Evolutionary conservation across 2,329 filamentous ascomycete genomes (phyloP), one percentile per base, ranked within the genome.

Genomic region (Ophiostoma perfectum): DNA sequence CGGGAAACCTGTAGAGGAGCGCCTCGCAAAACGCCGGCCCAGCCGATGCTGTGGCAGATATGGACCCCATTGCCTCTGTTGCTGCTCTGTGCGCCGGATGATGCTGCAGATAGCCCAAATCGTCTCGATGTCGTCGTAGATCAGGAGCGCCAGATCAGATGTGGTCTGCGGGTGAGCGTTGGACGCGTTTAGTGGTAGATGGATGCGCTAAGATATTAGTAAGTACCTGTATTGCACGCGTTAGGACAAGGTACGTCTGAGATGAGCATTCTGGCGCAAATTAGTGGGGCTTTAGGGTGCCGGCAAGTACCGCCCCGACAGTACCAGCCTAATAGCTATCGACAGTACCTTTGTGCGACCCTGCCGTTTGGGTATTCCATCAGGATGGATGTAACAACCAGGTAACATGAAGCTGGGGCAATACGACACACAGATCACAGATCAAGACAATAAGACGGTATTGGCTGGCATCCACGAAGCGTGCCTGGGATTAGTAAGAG

Each of bases 1-100:
- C 86, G 7, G 86, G 86, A 70, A 85, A 88, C 18, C 73, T 77
- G 63, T 82, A 75, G 42, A 79, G 74, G 6, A 88, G 74, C 9
- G 45, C 39, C 8, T 44, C 52, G 18, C 27, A 8, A 4, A 58
- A n/a, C 18, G 60, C n/a, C 60, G 6, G 60, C 2, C 16, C 60
- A n/a, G 60, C 2, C 16, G n/a, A 39, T 4, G 38, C 38, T 38
- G 18, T 9, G 38, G 38, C 38, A 63, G 60, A 38, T 60, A 60
- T 39, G 6, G 27, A 60, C 27, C 55, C 55, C 55, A 60, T 60
- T 49, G 42, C 5, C 16, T 49, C 12, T 11, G 5, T 3, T 49
- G 5, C 5, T 14, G 45, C 45, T 49, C 14, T 58, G 42, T 60
- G 49, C 45, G n/a, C 27, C 27, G 27, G 27, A 27, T 27, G 12